A percentile compares a stretch with the other conserved stretches of the same genome.
phyloP scores from a whole-genome alignment of 2,329 filamentous ascomycete genomes.

The Phaeosphaeria sp. region DNA sequence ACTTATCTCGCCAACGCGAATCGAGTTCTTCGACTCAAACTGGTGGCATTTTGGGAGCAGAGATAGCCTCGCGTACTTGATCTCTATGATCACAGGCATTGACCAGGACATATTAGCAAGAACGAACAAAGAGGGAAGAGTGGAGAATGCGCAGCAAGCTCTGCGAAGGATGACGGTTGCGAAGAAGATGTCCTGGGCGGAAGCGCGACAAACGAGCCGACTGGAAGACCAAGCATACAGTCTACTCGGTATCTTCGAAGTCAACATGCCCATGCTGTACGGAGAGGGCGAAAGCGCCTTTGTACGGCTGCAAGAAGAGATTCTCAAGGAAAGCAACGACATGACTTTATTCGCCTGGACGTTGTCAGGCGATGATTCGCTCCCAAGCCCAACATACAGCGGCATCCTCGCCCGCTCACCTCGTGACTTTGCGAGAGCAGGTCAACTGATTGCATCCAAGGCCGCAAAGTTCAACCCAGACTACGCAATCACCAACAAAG shows the following conservation, averaged over 20 bases:
- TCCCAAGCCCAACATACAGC: not conserved
- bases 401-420: not conserved
- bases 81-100: not conserved
- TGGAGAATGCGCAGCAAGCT: not conserved
- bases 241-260: not conserved
- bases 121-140: not conserved
- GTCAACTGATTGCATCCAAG: not conserved
- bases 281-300: not conserved
- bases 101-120: not conserved
- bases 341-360: not conserved
- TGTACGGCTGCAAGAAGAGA: not conserved
- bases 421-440: not conserved
- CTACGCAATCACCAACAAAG: not conserved
- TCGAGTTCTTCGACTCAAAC: not conserved
- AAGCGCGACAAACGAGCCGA: not conserved
- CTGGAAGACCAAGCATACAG: not conserved
- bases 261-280: conserved; percentile 1
- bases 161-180: not conserved
- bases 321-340: not conserved
- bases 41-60: not conserved
- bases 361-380: not conserved
- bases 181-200: not conserved
- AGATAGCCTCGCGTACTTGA: not conserved
- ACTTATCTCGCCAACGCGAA: not conserved
- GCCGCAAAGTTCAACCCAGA: not conserved